A percentile compares a stretch with the other conserved stretches of the same genome.
These are phyloP conservation scores for Zymoseptoria brevis DNA, from an alignment of 2,329 filamentous ascomycete genomes.

Conservation along the genomic window DNA sequence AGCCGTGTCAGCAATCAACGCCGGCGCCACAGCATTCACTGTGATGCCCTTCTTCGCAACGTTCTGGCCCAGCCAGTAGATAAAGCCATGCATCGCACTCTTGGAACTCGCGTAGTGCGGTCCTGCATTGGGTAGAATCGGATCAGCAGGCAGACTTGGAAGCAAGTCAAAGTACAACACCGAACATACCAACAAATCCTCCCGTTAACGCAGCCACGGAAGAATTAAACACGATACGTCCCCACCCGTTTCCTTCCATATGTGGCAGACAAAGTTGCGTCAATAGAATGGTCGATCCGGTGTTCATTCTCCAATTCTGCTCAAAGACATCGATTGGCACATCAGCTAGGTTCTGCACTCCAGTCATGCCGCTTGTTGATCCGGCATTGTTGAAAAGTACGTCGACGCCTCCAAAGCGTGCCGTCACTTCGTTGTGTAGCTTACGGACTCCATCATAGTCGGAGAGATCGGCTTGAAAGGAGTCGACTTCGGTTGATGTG, in stretches of 20 bases:
- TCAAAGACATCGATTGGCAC: conserved; percentile 33
- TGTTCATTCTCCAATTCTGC: conserved; percentile 32
- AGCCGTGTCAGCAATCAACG: conserved; percentile 29
- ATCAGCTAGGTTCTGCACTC: conserved; percentile 25
- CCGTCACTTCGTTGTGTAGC: conserved; percentile 30
- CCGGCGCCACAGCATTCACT: conserved; percentile 43
- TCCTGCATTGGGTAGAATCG: conserved; percentile 2
- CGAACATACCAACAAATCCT: conserved; percentile 26
- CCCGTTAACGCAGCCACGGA: conserved; percentile 35
- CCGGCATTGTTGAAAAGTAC: conserved; percentile 39
- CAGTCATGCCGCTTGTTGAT: conserved; percentile 19
- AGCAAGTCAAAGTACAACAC: not conserved
- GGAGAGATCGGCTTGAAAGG: conserved; percentile 23
- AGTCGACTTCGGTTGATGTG: conserved; percentile 32
- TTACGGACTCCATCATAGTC: conserved; percentile 22
- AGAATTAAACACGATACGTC: conserved; percentile 32
- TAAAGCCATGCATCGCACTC: conserved; percentile 39
- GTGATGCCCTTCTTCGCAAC: conserved; percentile 40
- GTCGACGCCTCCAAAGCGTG: conserved; percentile 28
- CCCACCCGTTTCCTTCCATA: conserved; percentile 33
- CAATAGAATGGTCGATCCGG: conserved; percentile 30
- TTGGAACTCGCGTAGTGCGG: conserved; percentile 37
- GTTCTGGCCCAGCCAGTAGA: conserved; percentile 38
- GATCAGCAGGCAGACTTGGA: not conserved
- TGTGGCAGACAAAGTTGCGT: conserved; percentile 33